Conservation (phyloP, 2,329 filamentous ascomycete genomes). For the Ustulina deusta region DNA sequence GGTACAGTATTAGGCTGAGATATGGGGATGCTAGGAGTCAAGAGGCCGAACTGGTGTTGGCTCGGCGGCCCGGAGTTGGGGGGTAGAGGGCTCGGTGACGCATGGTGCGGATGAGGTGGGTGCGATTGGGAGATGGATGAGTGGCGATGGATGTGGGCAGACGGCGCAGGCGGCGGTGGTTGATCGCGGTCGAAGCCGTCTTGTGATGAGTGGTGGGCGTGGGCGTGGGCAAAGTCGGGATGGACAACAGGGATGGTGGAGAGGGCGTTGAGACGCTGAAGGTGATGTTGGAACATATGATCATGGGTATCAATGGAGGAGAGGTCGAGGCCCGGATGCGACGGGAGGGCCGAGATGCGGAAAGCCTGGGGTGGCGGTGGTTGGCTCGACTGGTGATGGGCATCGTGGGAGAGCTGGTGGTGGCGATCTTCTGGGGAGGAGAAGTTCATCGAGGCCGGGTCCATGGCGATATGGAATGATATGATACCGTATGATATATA, state of each 20-base stretch:
- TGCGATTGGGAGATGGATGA: slow-evolving; percentile 39
- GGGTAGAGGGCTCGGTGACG: slow-evolving; percentile 49
- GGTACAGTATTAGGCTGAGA: slow-evolving; percentile 33
- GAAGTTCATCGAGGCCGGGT: slow-evolving; percentile 45
- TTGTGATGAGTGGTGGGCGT: slow-evolving; percentile 37
- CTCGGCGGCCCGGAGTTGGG: slow-evolving; percentile 51
- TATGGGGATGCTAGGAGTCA: slow-evolving; percentile 50
- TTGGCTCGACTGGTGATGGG: slow-evolving; percentile 41
- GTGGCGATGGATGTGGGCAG: slow-evolving; percentile 43
- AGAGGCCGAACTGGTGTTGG: slow-evolving; percentile 60
- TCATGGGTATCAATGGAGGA: slow-evolving; percentile 57
- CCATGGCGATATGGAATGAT: slow-evolving; percentile 41
- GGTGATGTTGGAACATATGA: slow-evolving; percentile 51
- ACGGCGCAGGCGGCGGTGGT: slow-evolving; percentile 41
- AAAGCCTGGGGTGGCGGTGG: slow-evolving; percentile 40
- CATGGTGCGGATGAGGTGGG: slow-evolving; percentile 42
- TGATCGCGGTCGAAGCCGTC: slow-evolving; percentile 53
- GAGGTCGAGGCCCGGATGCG: slow-evolving; percentile 55
- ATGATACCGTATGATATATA: neutral
- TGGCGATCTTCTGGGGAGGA: slow-evolving; percentile 40
- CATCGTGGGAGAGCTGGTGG: slow-evolving; percentile 41
- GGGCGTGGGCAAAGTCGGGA: slow-evolving; percentile 40
- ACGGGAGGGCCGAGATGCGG: slow-evolving; percentile 48
- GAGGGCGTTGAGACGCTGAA: slow-evolving; percentile 53
- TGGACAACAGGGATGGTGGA: slow-evolving; percentile 51